Evolutionary conservation across 2,329 filamentous ascomycete species (phyloP).

Genomic region (Apiospora phragmitis): DNA sequence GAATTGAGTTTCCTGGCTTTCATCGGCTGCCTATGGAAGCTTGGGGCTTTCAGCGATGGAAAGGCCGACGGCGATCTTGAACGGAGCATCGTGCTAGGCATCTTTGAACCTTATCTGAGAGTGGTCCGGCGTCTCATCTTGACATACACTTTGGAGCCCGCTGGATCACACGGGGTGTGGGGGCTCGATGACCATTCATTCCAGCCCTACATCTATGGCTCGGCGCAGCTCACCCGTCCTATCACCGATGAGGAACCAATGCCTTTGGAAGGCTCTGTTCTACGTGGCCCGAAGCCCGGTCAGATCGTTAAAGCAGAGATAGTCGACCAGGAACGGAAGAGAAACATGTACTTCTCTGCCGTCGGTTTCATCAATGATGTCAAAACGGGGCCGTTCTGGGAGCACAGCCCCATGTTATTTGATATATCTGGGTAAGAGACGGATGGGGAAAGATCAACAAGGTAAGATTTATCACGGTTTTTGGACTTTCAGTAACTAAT

Average conservation of each 20-base stretch:
- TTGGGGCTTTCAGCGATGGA: slow-evolving; percentile 72
- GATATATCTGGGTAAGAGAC: slow-evolving; percentile 85
- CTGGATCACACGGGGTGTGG: slow-evolving; percentile 96
- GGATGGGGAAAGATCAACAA: slow-evolving; percentile 99
- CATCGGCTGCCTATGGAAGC: slow-evolving; percentile 85
- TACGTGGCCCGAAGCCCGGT: slow-evolving; percentile 68
- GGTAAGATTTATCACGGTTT: slow-evolving; percentile 34
- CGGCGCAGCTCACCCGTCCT: slow-evolving; percentile 81
- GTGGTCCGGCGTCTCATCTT: slow-evolving; percentile 82
- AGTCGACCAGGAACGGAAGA: slow-evolving; percentile 64
- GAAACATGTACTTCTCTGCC: slow-evolving; percentile 91
- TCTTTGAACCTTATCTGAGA: slow-evolving; percentile 75
- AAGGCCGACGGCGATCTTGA: slow-evolving; percentile 59
- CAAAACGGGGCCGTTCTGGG: slow-evolving; percentile 95
- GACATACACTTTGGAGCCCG: slow-evolving; percentile 91
- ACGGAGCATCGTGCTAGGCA: slow-evolving; percentile 75
- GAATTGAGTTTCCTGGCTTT: slow-evolving; percentile 95
- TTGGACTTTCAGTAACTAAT: slow-evolving; percentile 9
- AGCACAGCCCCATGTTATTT: slow-evolving; percentile 90
- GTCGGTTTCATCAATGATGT: slow-evolving; percentile 98
- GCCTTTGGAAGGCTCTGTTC: slow-evolving; percentile 76
- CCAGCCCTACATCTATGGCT: slow-evolving; percentile 91
- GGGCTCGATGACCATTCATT: slow-evolving; percentile 98
- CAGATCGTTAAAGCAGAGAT: slow-evolving; percentile 65
- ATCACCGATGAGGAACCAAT: slow-evolving; percentile 65